Percentiles rank a stretch among this genome's conserved stretches.
Conservation (phyloP, 768 basidiomycete species). For the Naganishia antarctica region DNA sequence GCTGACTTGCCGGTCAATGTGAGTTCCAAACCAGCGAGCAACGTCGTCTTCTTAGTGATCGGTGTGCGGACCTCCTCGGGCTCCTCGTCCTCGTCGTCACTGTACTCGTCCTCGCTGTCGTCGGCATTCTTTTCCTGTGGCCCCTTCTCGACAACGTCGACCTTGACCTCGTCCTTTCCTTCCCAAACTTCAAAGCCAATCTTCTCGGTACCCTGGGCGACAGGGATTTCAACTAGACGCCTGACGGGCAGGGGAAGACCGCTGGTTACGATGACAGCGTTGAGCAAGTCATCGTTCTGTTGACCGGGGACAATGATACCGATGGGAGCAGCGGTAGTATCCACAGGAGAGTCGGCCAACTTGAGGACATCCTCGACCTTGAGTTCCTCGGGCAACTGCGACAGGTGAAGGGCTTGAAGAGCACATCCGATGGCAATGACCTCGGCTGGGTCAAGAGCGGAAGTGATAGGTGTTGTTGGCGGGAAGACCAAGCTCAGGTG, state of each 20-base stretch:
- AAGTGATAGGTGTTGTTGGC: conserved; percentile 48
- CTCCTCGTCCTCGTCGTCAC: conserved; percentile 43
- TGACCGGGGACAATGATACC: conserved; percentile 49
- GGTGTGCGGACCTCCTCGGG: conserved; percentile 44
- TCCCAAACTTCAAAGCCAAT: conserved; percentile 51
- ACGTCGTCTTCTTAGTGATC: conserved; percentile 39
- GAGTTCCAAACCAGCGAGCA: conserved; percentile 40
- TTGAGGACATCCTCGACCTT: conserved; percentile 44
- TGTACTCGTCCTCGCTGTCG: conserved; percentile 36
- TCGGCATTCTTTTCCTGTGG: conserved; percentile 21
- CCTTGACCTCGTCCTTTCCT: conserved; percentile 50
- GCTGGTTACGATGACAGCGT: conserved; percentile 36
- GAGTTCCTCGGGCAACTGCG: conserved; percentile 40
- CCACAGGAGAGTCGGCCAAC: conserved; percentile 27
- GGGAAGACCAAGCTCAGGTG: conserved; percentile 49
- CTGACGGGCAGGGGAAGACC: conserved; percentile 50
- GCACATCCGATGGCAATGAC: conserved; percentile 53
- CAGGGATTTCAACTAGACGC: conserved; percentile 49
- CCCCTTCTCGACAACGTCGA: conserved; percentile 42
- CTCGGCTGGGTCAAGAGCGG: conserved; percentile 51
- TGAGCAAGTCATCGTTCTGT: conserved; percentile 33
- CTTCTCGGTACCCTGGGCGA: conserved; percentile 37
- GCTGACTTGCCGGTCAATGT: conserved; percentile 26
- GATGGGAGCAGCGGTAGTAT: conserved; percentile 46
- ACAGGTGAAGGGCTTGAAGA: conserved; percentile 49